phyloP scores from a whole-genome alignment of 495 filamentous ascomycete genomes.

The Venustampulla echinocandica region DNA sequence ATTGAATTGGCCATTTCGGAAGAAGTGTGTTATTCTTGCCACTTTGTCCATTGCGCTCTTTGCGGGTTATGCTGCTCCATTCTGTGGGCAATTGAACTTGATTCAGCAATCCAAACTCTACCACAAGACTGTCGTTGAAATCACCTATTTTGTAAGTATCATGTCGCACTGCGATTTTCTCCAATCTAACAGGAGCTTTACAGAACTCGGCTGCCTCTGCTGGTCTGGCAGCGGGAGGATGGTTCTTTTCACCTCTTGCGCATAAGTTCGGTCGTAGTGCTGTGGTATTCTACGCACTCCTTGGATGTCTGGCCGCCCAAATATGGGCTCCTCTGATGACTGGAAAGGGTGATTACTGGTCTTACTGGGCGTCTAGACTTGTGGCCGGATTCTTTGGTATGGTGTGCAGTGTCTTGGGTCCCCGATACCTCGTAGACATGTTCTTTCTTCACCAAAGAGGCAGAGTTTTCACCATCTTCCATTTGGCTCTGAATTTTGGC shows the following conservation, averaged over 20 bases:
- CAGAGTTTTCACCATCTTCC: constrained; percentile 33
- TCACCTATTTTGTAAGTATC: constrained; percentile 26
- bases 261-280: constrained; percentile 32
- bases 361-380: constrained; percentile 34
- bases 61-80: constrained; percentile 2
- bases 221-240: constrained; percentile 32
- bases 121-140: constrained; percentile 24
- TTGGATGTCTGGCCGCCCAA: constrained; percentile 28
- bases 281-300: constrained; percentile 35
- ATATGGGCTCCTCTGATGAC: constrained; percentile 40
- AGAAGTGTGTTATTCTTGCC: background rate
- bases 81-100: constrained; percentile 20
- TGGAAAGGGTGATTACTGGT: constrained; percentile 1
- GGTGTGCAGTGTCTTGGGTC: constrained; percentile 22
- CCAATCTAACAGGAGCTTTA: background rate
- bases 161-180: background rate
- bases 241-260: constrained; percentile 34
- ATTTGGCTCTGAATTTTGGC: constrained; percentile 33
- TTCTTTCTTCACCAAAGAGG: constrained; percentile 35
- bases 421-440: constrained; percentile 32
- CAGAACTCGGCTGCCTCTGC: constrained; percentile 35
- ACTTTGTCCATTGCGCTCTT: background rate
- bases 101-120: constrained; percentile 27
- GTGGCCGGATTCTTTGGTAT: constrained; percentile 33
- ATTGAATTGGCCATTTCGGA: constrained; percentile 8